These are phyloP conservation scores for Cladophialophora bantiana DNA, from an alignment of 2,329 filamentous ascomycete species.

Conservation along the genomic window DNA sequence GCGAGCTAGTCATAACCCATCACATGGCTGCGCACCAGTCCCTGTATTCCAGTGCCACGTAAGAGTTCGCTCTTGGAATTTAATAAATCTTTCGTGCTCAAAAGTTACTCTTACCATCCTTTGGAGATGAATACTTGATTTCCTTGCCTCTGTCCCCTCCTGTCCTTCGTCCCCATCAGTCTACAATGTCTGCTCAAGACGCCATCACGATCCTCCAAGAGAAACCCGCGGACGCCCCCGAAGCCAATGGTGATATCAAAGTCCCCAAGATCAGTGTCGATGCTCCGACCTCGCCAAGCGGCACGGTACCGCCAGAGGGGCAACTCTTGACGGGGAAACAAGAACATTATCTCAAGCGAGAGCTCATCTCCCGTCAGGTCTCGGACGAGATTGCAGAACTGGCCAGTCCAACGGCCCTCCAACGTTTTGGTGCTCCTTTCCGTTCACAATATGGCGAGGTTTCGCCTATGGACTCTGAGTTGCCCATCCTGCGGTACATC, in stretches of 20 bases:
- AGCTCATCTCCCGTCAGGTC: conserved; percentile 89
- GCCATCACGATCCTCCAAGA: conserved; percentile 11
- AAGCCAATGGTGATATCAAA: conserved; percentile 26
- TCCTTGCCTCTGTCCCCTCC: not conserved
- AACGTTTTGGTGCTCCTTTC: conserved; percentile 95
- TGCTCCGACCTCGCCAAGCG: conserved; percentile 11
- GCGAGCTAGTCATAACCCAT: conserved; percentile 8
- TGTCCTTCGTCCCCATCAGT: not conserved
- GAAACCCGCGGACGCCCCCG: conserved; percentile 9
- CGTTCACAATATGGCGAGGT: conserved; percentile 91
- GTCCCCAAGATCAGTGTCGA: conserved; percentile 24
- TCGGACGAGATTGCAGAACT: conserved; percentile 89
- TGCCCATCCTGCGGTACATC: conserved; percentile 93
- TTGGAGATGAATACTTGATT: conserved; percentile 7
- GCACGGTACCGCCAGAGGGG: conserved; percentile 56
- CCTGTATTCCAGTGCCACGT: conserved; percentile 25
- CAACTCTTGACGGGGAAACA: conserved; percentile 88
- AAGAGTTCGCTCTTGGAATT: conserved; percentile 10
- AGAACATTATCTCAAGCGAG: conserved; percentile 97
- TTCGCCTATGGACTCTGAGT: conserved; percentile 87
- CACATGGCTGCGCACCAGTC: conserved; percentile 17
- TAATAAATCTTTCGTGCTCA: conserved; percentile 16
- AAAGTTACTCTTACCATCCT: not conserved
- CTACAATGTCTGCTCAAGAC: conserved; percentile 13
- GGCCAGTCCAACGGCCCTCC: conserved; percentile 91